Evolutionary conservation across 768 basidiomycete species (phyloP), one percentile per base, ranked within the genome.

Genomic region (Phanerodontia chrysosporium): DNA sequence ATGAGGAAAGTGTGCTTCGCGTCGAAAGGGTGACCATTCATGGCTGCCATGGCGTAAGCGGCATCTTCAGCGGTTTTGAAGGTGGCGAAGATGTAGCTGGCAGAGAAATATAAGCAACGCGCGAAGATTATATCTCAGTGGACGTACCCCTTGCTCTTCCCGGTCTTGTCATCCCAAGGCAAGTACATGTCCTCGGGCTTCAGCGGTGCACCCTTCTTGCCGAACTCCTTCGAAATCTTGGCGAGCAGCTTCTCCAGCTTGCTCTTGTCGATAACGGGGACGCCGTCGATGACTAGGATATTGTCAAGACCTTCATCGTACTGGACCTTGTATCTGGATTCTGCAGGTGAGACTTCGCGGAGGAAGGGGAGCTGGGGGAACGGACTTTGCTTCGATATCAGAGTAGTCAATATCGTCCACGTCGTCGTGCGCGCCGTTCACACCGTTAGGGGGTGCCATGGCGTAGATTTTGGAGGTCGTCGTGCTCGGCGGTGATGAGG

Each of bases 61-160:
- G 91, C 90, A 60, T 90, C 87, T 52, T 91, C 86, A 18, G 78
- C 77, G 53, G 75, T 85, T 53, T 81, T 83, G 66, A 89, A 84
- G 63, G 95, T 92, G 56, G 95, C 75, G 70, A 98, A 97, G 62
- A 89, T 75, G 69, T 84, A 95, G 14, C 94, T 96, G 63, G 2
- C 58, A 14, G 36, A 39, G 30, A 39, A 57, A n/a, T n/a, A 10
- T 42, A 45, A 30, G 25, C 13, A 21, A 21, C 0, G 0, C 44
- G 1, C 42, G 10, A 48, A 28, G 3, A 3, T 24, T 18, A 48
- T n/a, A 12, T 6, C 5, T 9, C 46, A 9, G 46, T 10, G 21
- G 39, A 70, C 81, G 67, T 71, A 95, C 95, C 97, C 97, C 78
- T 95, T 95, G 79, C 90, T 93, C 74, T 93, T 92, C 28, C 85